Base-by-base conservation (phyloP, 2,329 filamentous ascomycete genomes). In the Diaporthe batatas region DNA sequence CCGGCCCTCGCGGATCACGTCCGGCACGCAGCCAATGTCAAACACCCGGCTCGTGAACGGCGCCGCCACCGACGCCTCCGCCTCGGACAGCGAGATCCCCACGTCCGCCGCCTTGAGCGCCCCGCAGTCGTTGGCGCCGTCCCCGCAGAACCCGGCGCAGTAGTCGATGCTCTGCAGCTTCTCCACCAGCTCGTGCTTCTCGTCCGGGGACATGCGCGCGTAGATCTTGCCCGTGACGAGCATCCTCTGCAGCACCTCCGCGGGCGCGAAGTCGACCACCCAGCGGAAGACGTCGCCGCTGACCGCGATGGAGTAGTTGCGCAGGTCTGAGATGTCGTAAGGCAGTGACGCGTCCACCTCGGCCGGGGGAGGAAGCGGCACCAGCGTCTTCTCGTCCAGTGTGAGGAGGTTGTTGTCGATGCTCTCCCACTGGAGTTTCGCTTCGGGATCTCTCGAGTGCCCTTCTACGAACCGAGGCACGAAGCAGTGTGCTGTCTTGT, bases 191-290 rank as follows among this genome's bases (percentile, higher is more conserved):
- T 99, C 97, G 80, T 98, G 95, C 81, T 99, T 99, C 82, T 99
- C 96, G 80, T 99, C 97, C 0, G 96, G 97, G 1, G 96, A 98
- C 96, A 99, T 99, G 77, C 96, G 93, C 5, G 96, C 97, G 82
- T 97, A 99, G 1, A 99, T 94, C 82, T 96, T 96, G 34, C 96
- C 95, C 70, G 90, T 90, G 47, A 98, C 92, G 70, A 99, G 93
- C 91, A 98, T 96, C 87, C 90, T 86, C 74, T 92, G 91, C 44
- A 98, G 85, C 0, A 97, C 88, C 70, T 93, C 91, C n/a, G 94
- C 90, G 0, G 92, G 91, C 0, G 94, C 96, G 81, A 92, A 98
- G 83, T 99, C 96, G 65, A 99, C 88, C 67, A 98, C 91, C 96
- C 96, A 99, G 75, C 96, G 92, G 82, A 99, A 99, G 0, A 97